phyloP scores from a whole-genome alignment of 805 yeast species.

The Saccharomycopsis lassenensis region DNA sequence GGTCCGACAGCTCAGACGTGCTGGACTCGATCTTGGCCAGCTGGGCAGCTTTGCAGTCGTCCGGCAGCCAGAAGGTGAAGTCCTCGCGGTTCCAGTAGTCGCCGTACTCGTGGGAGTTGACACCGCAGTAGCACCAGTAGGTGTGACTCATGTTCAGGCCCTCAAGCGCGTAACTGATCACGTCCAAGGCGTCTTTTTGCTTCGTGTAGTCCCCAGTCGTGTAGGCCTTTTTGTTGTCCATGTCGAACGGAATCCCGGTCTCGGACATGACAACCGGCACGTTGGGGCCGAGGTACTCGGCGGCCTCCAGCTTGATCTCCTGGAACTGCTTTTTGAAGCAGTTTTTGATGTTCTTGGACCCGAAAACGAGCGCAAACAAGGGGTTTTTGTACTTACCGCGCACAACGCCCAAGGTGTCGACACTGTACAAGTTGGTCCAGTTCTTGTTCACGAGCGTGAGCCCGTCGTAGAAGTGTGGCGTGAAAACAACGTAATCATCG shows the following conservation, averaged over 20 bases:
- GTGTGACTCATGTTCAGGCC: constrained; percentile 61
- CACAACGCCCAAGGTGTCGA: constrained; percentile 82
- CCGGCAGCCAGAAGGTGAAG: constrained; percentile 74
- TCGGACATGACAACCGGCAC: constrained; percentile 80
- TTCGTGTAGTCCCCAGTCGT: constrained; percentile 52
- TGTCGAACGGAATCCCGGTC: constrained; percentile 96
- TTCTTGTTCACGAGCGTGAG: constrained; percentile 83
- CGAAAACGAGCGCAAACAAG: constrained; percentile 63
- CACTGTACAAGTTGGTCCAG: constrained; percentile 77
- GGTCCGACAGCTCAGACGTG: neutral
- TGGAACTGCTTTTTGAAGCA: constrained; percentile 57
- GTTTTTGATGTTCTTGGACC: constrained; percentile 67
- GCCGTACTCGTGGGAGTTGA: constrained; percentile 75
- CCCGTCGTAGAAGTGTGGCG: constrained; percentile 94
- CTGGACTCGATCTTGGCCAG: too few species aligned
- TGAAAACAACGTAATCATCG: constrained; percentile 56
- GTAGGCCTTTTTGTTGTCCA: constrained; percentile 74
- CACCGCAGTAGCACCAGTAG: constrained; percentile 74
- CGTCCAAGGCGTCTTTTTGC: constrained; percentile 80
- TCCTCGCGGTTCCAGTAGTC: constrained; percentile 94
- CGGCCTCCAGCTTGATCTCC: constrained; percentile 58
- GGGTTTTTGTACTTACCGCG: constrained; percentile 70
- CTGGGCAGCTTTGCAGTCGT: too few species aligned
- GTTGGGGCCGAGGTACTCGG: constrained; percentile 42
- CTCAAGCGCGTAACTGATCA: constrained; percentile 69